phyloP scores from a whole-genome alignment of 1,139 yeast genomes.

The Tardiomyces depauwii region DNA sequence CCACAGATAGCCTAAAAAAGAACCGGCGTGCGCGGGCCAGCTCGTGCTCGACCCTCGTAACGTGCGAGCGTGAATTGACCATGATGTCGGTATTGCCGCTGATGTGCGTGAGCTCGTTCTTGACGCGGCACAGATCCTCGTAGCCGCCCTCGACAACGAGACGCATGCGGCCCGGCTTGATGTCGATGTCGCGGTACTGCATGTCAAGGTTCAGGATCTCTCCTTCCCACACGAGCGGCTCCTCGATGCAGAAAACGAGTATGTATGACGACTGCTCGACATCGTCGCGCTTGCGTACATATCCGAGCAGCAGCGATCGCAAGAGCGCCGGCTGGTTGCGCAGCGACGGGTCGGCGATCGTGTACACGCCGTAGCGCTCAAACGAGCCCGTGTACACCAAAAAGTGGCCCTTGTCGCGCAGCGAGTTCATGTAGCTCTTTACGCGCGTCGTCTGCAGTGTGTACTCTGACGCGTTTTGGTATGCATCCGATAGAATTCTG shows the following conservation, averaged over 20 bases:
- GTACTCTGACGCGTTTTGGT: slow-evolving; percentile 66
- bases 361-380: slow-evolving; percentile 66
- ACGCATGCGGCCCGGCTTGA: slow-evolving; percentile 60
- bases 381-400: slow-evolving; percentile 64
- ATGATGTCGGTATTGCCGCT: slow-evolving; percentile 41
- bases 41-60: slow-evolving; percentile 66
- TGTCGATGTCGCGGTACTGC: slow-evolving; percentile 19
- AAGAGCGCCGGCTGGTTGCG: slow-evolving; percentile 31
- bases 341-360: slow-evolving; percentile 56
- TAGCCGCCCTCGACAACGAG: slow-evolving; percentile 58
- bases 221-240: slow-evolving; percentile 91
- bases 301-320: slow-evolving; percentile 25
- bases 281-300: slow-evolving; percentile 23
- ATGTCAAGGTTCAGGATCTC: slow-evolving; percentile 50
- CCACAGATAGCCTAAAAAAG: slow-evolving; percentile 58
- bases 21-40: slow-evolving; percentile 54
- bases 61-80: slow-evolving; percentile 42
- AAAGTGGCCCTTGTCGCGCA: slow-evolving; percentile 62
- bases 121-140: slow-evolving; percentile 34
- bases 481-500: slow-evolving; percentile 50
- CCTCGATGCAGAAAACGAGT: slow-evolving; percentile 64
- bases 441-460: slow-evolving; percentile 42
- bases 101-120: slow-evolving; percentile 33
- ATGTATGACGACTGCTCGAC: slow-evolving; percentile 45
- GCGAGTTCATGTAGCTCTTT: slow-evolving; percentile 42